Percentiles rank a stretch among this genome's conserved stretches.
phyloP scores from a whole-genome alignment of 2,329 filamentous ascomycete genomes.

The Pyrenophora seminiperda region DNA sequence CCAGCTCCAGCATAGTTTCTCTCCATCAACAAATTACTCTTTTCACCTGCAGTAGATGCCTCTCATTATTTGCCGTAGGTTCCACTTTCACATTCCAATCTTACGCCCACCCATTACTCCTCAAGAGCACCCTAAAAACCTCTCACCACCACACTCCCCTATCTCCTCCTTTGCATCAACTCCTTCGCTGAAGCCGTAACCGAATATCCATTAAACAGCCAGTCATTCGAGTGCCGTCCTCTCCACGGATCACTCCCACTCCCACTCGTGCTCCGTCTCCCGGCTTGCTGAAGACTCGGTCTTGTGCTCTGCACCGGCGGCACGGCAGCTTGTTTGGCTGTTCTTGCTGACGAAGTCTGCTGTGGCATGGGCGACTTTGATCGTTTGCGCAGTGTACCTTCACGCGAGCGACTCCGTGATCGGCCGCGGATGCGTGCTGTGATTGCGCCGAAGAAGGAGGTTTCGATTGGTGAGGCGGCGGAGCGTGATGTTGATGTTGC shows the following conservation, averaged over 20 bases:
- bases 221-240: slow-evolving; percentile 47
- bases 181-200: slow-evolving; percentile 45
- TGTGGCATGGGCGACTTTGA: slow-evolving; percentile 43
- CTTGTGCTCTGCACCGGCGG: slow-evolving; percentile 26
- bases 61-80: too few species aligned
- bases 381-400: slow-evolving; percentile 29
- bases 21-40: too few species aligned
- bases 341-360: slow-evolving; percentile 18
- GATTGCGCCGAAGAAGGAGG: slow-evolving; percentile 46
- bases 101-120: too few species aligned
- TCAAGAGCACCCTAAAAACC: too few species aligned
- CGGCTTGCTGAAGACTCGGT: slow-evolving; percentile 30
- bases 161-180: slow-evolving; percentile 33
- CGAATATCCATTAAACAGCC: slow-evolving; percentile 48
- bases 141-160: neutral
- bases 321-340: slow-evolving; percentile 14
- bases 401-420: slow-evolving; percentile 42
- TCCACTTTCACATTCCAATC: too few species aligned
- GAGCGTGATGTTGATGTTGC: slow-evolving; percentile 31
- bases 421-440: slow-evolving; percentile 40
- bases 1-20: too few species aligned
- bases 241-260: slow-evolving; percentile 44
- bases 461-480: slow-evolving; percentile 33
- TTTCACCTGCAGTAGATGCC: too few species aligned
- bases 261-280: slow-evolving; percentile 36